Evolutionary conservation across 768 basidiomycete species (phyloP), one percentile per base, ranked within the genome.

Genomic region (Terana coerulea): DNA sequence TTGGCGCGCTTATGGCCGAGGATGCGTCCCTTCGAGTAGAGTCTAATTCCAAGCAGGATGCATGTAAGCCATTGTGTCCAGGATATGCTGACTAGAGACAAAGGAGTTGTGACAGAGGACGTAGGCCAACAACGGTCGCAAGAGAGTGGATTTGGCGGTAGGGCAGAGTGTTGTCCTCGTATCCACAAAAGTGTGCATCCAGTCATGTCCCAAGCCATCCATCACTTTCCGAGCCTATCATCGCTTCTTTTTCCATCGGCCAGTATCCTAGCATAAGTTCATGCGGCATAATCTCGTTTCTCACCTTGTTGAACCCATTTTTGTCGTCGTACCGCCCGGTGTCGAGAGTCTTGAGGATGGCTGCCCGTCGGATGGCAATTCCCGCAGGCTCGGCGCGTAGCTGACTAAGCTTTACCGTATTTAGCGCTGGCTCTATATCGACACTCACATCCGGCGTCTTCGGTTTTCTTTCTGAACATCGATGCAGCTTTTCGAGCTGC

Each of bases 1-100:
- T 98, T 98, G 56, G 91, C 94, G 59, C 97, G 91, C 78, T 98
- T 98, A 90, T 95, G 91, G 59, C 95, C 93, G 64, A 98, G 79
- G 68, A 99, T 85, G 65, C 97, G 93, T 71, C 92, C 97, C 80
- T 97, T 98, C 74, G 73, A 71, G 82, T 97, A 95, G 66, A 97
- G 83, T 82, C 95, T 95, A 68, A 7, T 15, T 26, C 56, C n/a
- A 50, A 49, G 25, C 30, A 42, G 59, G 51, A 57, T 19, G 55
- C 21, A 35, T 26, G 39, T 53, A 42, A 55, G 49, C 53, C 63
- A 52, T 40, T 24, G 48, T 25, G 41, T 54, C 45, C 34, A 43
- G 31, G 28, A 30, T 30, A 47, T 8, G 39, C 21, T n/a, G 17
- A 19, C 29, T 25, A 48, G 47, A n/a, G n/a, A n/a, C n/a, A n/a